Evolutionary conservation across 164 flowering plant genomes (phyloP), one percentile per base, ranked within the genome.

Genomic region (Chimonanthus praecox): DNA sequence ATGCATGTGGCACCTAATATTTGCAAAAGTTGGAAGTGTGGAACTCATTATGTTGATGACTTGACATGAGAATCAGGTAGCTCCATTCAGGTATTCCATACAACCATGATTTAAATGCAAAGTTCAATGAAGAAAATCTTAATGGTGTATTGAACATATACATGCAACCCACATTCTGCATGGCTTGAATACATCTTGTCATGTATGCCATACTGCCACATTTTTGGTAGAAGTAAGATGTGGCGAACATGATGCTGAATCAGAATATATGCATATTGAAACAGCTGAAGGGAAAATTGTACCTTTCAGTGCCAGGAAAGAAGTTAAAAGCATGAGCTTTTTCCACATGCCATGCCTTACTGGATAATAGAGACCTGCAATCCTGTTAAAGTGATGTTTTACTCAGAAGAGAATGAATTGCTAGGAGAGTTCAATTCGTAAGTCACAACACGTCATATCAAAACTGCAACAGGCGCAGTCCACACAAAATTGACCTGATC

Each of bases 251-350:
- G 58, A 58, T 45, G 33, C 60, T 7, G 33, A 15, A 6, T 18
- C 51, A 16, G 2, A 46, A 60, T 15, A 6, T 20, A 63, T 8
- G 66, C 33, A 20, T 63, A 15, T 10, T 5, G 66, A 45, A 46
- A 4, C 44, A 66, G 45, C 8, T 2, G 48, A 47, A 48, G 18
- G 66, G 70, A 50, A 43, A 47, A 47, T 15, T 18, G 58, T 87
- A 91, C 97, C 99, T 94, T 54, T 92, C 84, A 6, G 97, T 92
- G 69, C 97, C 97, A 54, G 98, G 99, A 75, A 94, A 92, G 81
- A 90, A 91, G 69, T 94, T 94, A 80, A 87, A 94, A 58, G 88
- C 99, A 84, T 92, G 95, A 20, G 94, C 97, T 78, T 92, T 92
- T 66, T 90, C 88, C 87, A 94, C 83, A 79, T 81, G 85, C 97